Evolutionary conservation across 2,329 filamentous ascomycete genomes (phyloP), one percentile per base, ranked within the genome.

Genomic region (Fusarium transvaalense): DNA sequence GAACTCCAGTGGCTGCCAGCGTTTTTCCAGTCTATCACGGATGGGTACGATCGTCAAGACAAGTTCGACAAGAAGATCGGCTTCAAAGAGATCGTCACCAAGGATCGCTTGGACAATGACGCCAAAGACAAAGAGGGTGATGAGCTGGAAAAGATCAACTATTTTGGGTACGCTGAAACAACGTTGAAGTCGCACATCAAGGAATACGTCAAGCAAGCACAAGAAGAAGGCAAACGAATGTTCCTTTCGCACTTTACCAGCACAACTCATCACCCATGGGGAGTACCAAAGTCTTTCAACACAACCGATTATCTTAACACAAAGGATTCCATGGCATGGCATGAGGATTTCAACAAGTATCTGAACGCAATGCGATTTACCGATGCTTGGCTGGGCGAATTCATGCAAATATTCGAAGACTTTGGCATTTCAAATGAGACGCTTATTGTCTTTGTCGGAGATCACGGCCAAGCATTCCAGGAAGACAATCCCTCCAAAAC

Each of bases 191-290:
- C 73, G 2, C 77, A 79, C 32, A 68, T 79, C 12, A 63, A 72
- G 5, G 73, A 78, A 38, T 75, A 72, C n/a, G 73, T 79, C 32
- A 56, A 59, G 9, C 61, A 72, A 10, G 72, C 76, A 10, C 73
- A 74, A 46, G 56, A 71, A 15, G 72, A 75, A 25, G 70, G 75
- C 34, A 72, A 78, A 64, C 72, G 78, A 17, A 69, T 79, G 38
- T 80, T 79, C 54, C 60, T 79, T 13, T 75, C 77, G 7, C 78
- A 80, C 47, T 71, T 80, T 4, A 80, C 78, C 2, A 79, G 78
- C 68, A 79, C 77, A 3, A 76, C 75, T 0, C 78, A 80, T 45
- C 78, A 79, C 45, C 75, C 77, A 0, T 79, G 69, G 69, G 54
- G 59, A 1, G 45, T 66, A 4, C 71, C 71, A 0, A 31, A 37